phyloP scores from a whole-genome alignment of 768 basidiomycete species.

The Rhizopogon salebrosus region DNA sequence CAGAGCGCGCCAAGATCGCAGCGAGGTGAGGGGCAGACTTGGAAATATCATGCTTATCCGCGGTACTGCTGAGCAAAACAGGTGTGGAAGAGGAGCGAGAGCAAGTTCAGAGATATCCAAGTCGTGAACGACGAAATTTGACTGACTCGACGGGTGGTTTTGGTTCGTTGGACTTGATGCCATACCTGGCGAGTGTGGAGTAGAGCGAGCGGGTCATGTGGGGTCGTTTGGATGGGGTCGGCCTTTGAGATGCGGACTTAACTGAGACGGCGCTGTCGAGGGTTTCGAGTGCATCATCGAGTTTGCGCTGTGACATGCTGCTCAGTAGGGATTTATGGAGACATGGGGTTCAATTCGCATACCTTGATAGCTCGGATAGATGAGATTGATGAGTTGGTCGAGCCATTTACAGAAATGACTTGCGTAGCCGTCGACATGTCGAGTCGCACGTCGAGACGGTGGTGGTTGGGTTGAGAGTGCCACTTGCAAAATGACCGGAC shows the following conservation, averaged over 20 bases:
- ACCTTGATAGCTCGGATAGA: slow-evolving; percentile 42
- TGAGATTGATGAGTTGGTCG: slow-evolving; percentile 11
- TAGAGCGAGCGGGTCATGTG: slow-evolving; percentile 59
- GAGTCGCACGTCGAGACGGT: neutral
- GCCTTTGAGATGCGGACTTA: slow-evolving; percentile 24
- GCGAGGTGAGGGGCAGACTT: slow-evolving; percentile 66
- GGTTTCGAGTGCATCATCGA: slow-evolving; percentile 73
- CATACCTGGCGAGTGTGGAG: slow-evolving; percentile 75
- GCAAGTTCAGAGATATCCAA: neutral
- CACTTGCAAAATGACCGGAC: neutral
- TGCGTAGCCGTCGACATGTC: neutral
- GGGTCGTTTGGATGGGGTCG: slow-evolving; percentile 47
- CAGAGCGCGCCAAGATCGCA: slow-evolving; percentile 66
- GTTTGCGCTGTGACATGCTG: slow-evolving; percentile 54
- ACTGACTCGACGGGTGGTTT: slow-evolving; percentile 25
- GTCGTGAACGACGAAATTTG: slow-evolving; percentile 9
- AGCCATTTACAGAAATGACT: neutral
- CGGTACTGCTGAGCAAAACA: slow-evolving; percentile 2
- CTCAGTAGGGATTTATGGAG: neutral
- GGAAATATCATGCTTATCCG: slow-evolving; percentile 28
- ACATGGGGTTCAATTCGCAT: neutral
- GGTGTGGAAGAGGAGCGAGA: slow-evolving; percentile 7
- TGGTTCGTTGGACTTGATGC: slow-evolving; percentile 50
- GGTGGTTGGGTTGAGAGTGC: neutral
- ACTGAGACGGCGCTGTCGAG: slow-evolving; percentile 60